phyloP scores from a whole-genome alignment of 768 basidiomycete genomes.

The Leccinum longicurvipes region DNA sequence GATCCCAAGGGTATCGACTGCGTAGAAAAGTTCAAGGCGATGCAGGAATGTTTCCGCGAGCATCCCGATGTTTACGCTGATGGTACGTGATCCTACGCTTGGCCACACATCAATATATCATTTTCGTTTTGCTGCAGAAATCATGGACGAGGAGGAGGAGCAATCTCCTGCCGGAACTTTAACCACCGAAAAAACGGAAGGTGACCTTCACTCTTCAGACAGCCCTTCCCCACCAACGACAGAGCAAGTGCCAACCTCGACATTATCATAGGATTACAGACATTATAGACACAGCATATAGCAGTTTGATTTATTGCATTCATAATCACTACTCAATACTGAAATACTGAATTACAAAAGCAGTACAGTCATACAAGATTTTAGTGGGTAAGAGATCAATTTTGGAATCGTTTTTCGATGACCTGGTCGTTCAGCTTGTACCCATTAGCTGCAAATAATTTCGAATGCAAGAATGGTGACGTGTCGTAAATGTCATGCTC shows the following conservation, averaged over 20 bases:
- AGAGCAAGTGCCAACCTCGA: slow-evolving; percentile 4
- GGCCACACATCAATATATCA: slow-evolving; percentile 4
- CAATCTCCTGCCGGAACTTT: slow-evolving; percentile 18
- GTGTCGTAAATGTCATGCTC: slow-evolving; percentile 96
- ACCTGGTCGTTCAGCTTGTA: slow-evolving; percentile 65
- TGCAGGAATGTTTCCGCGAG: slow-evolving; percentile 96
- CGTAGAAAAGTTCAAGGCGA: slow-evolving; percentile 93
- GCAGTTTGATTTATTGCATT: slow-evolving; percentile 26
- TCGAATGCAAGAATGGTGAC: slow-evolving; percentile 78
- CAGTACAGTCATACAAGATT: slow-evolving; percentile 1
- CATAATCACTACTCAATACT: slow-evolving; percentile 30
- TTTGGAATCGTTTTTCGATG: slow-evolving; percentile 74
- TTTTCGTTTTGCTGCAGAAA: slow-evolving; percentile 40
- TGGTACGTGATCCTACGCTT: slow-evolving; percentile 49
- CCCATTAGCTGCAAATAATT: slow-evolving; percentile 84
- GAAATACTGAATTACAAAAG: slow-evolving; percentile 18
- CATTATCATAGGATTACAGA: slow-evolving; percentile 20
- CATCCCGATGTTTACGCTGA: slow-evolving; percentile 96
- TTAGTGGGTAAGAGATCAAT: slow-evolving; percentile 15
- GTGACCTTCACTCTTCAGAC: slow-evolving; percentile 2
- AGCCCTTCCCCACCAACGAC: slow-evolving; percentile 7
- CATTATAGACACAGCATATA: slow-evolving; percentile 25
- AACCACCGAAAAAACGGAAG: slow-evolving; percentile 6
- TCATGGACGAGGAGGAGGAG: slow-evolving; percentile 67
- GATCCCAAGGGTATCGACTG: slow-evolving; percentile 99